Evolutionary conservation across 2,329 filamentous ascomycete species (phyloP).

Genomic region (Ceratocystis eucalypticola): DNA sequence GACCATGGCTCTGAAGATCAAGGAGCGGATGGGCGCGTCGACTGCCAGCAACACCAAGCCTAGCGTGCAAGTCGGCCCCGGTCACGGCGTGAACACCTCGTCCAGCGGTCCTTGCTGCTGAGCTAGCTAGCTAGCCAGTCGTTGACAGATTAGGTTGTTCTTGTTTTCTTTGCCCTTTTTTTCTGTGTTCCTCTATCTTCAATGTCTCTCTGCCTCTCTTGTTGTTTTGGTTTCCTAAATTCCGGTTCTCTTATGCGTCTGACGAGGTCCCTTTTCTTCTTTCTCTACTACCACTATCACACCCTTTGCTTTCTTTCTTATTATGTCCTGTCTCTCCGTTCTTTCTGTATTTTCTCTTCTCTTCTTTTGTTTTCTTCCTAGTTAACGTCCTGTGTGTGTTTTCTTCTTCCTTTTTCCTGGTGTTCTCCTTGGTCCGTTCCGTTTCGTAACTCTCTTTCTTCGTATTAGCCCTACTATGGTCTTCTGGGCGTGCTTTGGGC

Average conservation of each 20-base stretch:
- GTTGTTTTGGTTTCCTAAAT: slow-evolving; percentile 7
- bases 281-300: background rate
- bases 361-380: background rate
- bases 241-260: slow-evolving; percentile 11
- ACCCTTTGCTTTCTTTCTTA: background rate
- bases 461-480: background rate
- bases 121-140: slow-evolving; percentile 24
- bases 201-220: slow-evolving; percentile 8
- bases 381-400: background rate
- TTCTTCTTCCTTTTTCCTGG: background rate
- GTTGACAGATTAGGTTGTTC: background rate
- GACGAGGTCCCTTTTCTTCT: slow-evolving; percentile 7
- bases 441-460: background rate
- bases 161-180: background rate
- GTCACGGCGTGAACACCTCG: slow-evolving; percentile 81
- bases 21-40: slow-evolving; percentile 97
- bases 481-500: background rate
- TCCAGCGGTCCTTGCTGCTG: slow-evolving; percentile 87
- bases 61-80: slow-evolving; percentile 87
- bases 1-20: slow-evolving; percentile 99
- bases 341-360: background rate
- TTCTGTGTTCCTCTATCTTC: slow-evolving; percentile 9
- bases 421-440: background rate
- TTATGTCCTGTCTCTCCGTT: background rate
- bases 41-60: slow-evolving; percentile 96